Evolutionary conservation across 768 basidiomycete species (phyloP), one percentile per base, ranked within the genome.

Genomic region (Krasilnikovozyma curviuscula): DNA sequence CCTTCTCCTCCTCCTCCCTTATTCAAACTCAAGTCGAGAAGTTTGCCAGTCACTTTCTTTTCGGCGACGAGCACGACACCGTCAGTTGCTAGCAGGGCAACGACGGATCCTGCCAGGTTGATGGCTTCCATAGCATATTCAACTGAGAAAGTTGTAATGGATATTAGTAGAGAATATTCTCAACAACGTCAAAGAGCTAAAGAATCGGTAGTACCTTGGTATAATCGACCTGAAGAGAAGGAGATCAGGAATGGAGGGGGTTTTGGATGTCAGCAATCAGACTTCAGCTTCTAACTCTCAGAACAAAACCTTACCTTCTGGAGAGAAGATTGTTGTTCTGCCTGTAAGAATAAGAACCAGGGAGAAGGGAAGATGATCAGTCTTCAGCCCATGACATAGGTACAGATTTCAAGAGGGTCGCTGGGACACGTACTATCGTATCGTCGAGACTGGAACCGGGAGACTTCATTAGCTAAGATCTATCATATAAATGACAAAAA

Each of bases 71-170:
- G 71, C 8, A 91, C 83, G 16, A 91, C 81, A 0, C 88, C 88
- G 54, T 88, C 82, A 57, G 77, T 81, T 2, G 86, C 84, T 25
- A 89, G 72, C 48, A 89, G 79, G 34, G 84, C 86, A n/a, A 91
- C 75, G 38, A 91, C 86, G 34, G 85, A 83, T 46, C 84, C 84
- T 18, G 85, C 86, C 59, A 88, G 82, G 25, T 88, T 93, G 71
- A 97, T 95, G 50, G 88, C 86, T 64, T 97, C 93, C 85, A 97
- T 93, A 37, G 91, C 91, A 74, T 98, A 98, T 70, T 98, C 91
- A 70, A 97, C 91, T 91, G 40, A 3, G 52, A 48, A 53, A 46
- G 29, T 43, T 19, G 19, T 49, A 6, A 43, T 3, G n/a, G 13
- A n/a, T 14, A 8, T 12, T 2, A n/a, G 30, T 5, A 42, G 6